phyloP scores from a whole-genome alignment of 106 monocot genomes.

The Apostasia ramifera region DNA sequence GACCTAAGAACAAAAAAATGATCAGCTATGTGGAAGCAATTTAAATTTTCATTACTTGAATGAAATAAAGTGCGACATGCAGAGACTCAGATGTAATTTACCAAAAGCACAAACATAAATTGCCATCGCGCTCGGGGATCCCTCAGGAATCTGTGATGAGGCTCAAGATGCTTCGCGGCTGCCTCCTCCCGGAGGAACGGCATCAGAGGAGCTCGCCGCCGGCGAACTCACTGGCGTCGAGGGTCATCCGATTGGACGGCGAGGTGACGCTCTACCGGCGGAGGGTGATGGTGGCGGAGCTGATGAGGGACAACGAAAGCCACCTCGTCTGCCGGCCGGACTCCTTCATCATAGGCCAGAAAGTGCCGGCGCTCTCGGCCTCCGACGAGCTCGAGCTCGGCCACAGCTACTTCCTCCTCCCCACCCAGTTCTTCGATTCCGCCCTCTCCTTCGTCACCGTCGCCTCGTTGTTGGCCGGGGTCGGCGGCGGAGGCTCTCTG shows the following conservation, averaged over 20 bases:
- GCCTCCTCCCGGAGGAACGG: neutral
- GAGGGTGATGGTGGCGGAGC: slow-evolving; percentile 41
- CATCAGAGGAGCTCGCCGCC: neutral
- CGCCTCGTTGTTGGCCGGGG: slow-evolving; percentile 22
- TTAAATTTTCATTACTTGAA: too few relatives aligned
- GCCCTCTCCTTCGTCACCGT: slow-evolving; percentile 75
- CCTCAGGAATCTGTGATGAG: neutral
- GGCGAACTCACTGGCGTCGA: neutral
- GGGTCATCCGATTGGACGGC: slow-evolving; percentile 52
- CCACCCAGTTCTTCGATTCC: slow-evolving; percentile 68
- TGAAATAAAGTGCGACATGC: too few relatives aligned
- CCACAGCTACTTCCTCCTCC: slow-evolving; percentile 73
- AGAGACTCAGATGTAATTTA: too few relatives aligned
- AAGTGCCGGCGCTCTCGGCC: slow-evolving; percentile 43
- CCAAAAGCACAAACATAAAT: too few relatives aligned
- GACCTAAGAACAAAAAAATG: too few relatives aligned
- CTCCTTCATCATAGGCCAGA: slow-evolving; percentile 59
- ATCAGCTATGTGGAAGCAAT: too few relatives aligned
- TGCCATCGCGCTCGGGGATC: too few relatives aligned
- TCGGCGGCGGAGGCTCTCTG: neutral
- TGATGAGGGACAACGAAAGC: slow-evolving; percentile 40
- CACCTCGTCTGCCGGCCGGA: slow-evolving; percentile 78
- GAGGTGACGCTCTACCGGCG: slow-evolving; percentile 32
- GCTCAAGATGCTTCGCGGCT: neutral
- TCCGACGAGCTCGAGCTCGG: slow-evolving; percentile 53